Conservation (phyloP, 352 stramenopile genomes). For the Phytophthora macrochlamydospora region DNA sequence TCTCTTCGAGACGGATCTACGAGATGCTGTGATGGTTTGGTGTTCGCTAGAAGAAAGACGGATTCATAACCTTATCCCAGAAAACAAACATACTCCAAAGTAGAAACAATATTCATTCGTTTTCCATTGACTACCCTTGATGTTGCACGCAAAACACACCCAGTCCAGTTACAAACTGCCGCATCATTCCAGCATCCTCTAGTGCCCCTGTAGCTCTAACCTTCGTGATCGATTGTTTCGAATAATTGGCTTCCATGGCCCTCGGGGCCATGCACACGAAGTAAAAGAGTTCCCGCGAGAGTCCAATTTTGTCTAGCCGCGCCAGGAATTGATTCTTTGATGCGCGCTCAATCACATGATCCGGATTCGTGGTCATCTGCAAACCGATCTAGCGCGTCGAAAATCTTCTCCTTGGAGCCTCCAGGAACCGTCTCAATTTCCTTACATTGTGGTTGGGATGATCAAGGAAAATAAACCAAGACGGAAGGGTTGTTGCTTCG, state of each 20-base stretch:
- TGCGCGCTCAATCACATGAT: slow-evolving; percentile 9
- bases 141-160: too few species aligned
- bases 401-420: slow-evolving; percentile 1
- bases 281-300: slow-evolving; percentile 10
- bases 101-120: too few species aligned
- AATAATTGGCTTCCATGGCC: neutral
- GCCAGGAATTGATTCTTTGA: slow-evolving; percentile 7
- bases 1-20: too few species aligned
- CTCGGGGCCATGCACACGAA: slow-evolving; percentile 17
- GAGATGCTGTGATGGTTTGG: too few species aligned
- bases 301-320: slow-evolving; percentile 2
- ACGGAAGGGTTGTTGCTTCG: neutral
- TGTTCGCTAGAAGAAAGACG: too few species aligned
- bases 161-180: too few species aligned
- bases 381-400: slow-evolving; percentile 13
- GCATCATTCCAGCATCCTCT: too few species aligned
- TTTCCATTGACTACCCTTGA: too few species aligned
- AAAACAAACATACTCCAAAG: too few species aligned
- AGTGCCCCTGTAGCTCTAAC: too few species aligned
- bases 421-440: neutral
- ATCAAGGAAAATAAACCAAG: neutral
- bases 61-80: too few species aligned
- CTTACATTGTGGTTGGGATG: too few species aligned
- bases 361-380: slow-evolving; percentile 6
- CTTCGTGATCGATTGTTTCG: slow-evolving; percentile 6